A percentile compares a stretch with the other conserved stretches of the same genome.
phyloP scores from a whole-genome alignment of 768 basidiomycete species.

The Hygrophorus russula region DNA sequence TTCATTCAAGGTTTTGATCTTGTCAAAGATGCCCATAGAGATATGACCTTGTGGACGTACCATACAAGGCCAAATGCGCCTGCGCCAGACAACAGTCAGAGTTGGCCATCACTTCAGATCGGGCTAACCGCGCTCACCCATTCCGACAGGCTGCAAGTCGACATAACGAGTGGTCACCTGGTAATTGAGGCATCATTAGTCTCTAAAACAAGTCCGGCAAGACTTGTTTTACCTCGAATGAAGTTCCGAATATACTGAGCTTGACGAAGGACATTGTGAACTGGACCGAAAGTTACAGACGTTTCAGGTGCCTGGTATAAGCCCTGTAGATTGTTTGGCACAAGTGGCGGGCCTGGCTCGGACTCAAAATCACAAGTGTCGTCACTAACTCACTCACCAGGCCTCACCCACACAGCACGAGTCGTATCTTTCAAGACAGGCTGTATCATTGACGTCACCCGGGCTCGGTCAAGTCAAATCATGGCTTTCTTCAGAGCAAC shows the following conservation, averaged over 20 bases:
- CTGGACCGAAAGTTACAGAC: too few relatives aligned
- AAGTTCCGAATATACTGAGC: conserved; percentile 97
- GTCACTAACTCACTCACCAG: too few relatives aligned
- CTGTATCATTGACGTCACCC: not conserved
- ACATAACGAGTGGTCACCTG: conserved; percentile 98
- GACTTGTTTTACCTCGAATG: conserved; percentile 64
- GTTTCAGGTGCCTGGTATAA: too few relatives aligned
- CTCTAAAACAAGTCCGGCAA: conserved; percentile 8
- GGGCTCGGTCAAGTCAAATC: not conserved
- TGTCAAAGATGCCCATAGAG: not conserved
- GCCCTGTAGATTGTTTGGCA: too few relatives aligned
- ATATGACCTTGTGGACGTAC: conserved; percentile 30
- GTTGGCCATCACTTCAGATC: conserved; percentile 1
- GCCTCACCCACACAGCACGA: too few relatives aligned
- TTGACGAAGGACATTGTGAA: conserved; percentile 84
- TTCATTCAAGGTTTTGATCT: conserved; percentile 19
- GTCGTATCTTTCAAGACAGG: too few relatives aligned
- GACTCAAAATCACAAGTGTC: too few relatives aligned
- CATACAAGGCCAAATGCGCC: conserved; percentile 98
- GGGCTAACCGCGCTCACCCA: conserved; percentile 52
- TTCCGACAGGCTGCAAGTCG: conserved; percentile 97
- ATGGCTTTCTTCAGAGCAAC: conserved; percentile 1
- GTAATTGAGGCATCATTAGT: conserved; percentile 8
- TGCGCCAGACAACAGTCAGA: conserved; percentile 18
- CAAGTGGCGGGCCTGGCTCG: too few relatives aligned